Evolutionary conservation across 2,329 filamentous ascomycete species (phyloP).

Genomic region (Alternaria sp.): DNA sequence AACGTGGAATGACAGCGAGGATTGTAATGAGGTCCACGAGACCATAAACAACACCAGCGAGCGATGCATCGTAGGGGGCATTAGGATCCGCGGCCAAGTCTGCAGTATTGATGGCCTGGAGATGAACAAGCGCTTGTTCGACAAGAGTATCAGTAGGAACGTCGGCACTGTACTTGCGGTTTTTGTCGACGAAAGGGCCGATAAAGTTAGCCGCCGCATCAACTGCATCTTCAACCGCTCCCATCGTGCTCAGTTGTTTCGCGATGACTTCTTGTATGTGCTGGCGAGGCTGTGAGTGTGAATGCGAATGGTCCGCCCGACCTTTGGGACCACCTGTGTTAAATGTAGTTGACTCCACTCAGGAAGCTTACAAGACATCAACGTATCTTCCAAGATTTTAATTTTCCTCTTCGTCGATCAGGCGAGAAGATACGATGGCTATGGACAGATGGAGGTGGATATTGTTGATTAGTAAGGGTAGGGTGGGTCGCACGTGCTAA

Average conservation of each 20-base stretch:
- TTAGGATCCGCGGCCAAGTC: constrained; percentile 41
- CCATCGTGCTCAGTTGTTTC: constrained; percentile 27
- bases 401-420: neutral
- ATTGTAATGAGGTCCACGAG: constrained; percentile 48
- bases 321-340: neutral
- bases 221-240: constrained; percentile 41
- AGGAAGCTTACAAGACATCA: neutral
- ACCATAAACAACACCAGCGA: constrained; percentile 49
- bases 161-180: constrained; percentile 14
- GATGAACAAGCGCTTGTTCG: constrained; percentile 38
- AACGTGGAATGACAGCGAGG: constrained; percentile 46
- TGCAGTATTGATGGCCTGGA: constrained; percentile 46
- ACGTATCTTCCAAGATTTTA: neutral
- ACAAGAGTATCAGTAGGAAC: constrained; percentile 30
- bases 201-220: constrained; percentile 46
- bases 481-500: constrained; percentile 5
- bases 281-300: neutral
- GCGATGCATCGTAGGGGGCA: constrained; percentile 50
- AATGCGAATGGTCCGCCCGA: neutral
- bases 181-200: constrained; percentile 38
- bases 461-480: constrained; percentile 18
- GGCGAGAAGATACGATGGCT: neutral
- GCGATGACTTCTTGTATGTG: neutral
- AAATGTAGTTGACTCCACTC: neutral
- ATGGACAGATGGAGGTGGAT: neutral